A percentile compares a stretch with the other conserved stretches of the same genome.
Conservation (phyloP, 805 yeast species). For the Wickerhamiella domercqiae region DNA sequence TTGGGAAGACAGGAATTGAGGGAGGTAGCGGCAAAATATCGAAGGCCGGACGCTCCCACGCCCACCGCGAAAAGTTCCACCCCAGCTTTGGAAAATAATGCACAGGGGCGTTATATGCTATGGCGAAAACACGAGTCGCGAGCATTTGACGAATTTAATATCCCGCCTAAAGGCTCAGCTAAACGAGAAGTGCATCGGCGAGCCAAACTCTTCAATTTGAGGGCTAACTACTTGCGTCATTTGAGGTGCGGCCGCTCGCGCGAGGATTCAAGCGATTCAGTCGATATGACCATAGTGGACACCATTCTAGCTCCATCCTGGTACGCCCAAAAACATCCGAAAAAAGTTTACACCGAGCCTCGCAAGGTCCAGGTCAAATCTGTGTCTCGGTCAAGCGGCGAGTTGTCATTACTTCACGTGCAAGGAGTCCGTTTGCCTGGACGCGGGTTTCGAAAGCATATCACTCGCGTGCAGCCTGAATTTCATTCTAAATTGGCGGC, state of each 20-base stretch:
- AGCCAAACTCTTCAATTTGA: constrained; percentile 3
- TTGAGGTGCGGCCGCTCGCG: not conserved
- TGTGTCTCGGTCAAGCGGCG: constrained; percentile 11
- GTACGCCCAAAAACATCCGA: not conserved
- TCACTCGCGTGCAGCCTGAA: constrained; percentile 7
- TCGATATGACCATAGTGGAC: constrained; percentile 5
- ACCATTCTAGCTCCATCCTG: constrained; percentile 14
- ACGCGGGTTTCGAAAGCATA: constrained; percentile 10
- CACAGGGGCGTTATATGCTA: constrained; percentile 2
- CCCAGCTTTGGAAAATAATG: not conserved
- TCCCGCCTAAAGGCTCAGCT: constrained; percentile 7
- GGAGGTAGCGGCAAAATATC: constrained; percentile 1
- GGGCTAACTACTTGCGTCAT: not conserved
- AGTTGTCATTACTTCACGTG: constrained; percentile 10
- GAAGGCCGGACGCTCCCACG: not conserved
- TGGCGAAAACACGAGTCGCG: constrained; percentile 14
- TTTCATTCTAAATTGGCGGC: not conserved
- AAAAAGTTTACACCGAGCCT: constrained; percentile 7
- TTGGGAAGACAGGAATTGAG: constrained; percentile 2
- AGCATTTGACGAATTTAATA: constrained; percentile 13
- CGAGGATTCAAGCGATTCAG: not conserved
- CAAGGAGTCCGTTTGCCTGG: constrained; percentile 9
- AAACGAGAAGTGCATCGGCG: constrained; percentile 4
- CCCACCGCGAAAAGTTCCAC: too few species aligned
- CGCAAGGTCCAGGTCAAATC: constrained; percentile 9